phyloP scores from a whole-genome alignment of 139 green algal species.

The Chloropicon primus region DNA sequence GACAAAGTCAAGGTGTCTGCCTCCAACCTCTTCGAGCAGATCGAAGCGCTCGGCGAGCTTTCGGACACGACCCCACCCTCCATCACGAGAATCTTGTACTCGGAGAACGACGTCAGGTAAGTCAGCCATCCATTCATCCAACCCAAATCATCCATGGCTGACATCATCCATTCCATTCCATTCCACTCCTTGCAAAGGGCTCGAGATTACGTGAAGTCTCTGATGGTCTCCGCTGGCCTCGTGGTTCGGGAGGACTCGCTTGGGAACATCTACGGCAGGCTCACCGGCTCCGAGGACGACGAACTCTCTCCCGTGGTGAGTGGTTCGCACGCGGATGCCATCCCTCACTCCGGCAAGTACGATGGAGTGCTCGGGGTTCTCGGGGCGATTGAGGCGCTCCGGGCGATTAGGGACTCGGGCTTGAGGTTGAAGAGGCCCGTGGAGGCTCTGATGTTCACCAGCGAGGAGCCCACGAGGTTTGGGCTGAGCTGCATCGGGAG shows the following conservation, averaged over 20 bases:
- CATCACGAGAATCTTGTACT: slow-evolving; percentile 88
- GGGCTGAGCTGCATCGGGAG: slow-evolving; percentile 72
- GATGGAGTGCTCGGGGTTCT: slow-evolving; percentile 87
- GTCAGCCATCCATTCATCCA: slow-evolving; percentile 10
- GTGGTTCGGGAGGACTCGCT: slow-evolving; percentile 66
- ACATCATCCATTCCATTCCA: neutral
- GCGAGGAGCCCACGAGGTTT: slow-evolving; percentile 90
- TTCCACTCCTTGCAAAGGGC: neutral
- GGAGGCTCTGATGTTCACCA: slow-evolving; percentile 93
- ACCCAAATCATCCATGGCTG: neutral
- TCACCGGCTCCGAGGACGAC: slow-evolving; percentile 36
- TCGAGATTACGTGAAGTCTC: slow-evolving; percentile 59
- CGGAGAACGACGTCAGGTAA: slow-evolving; percentile 55
- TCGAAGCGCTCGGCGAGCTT: neutral
- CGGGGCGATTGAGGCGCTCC: slow-evolving; percentile 72
- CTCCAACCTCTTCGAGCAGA: neutral
- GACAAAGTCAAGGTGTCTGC: too few species aligned
- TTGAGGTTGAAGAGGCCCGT: slow-evolving; percentile 56
- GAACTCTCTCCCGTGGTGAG: slow-evolving; percentile 37
- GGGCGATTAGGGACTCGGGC: slow-evolving; percentile 47
- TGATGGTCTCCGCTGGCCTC: slow-evolving; percentile 61
- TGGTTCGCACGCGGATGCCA: slow-evolving; percentile 84
- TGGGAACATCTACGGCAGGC: slow-evolving; percentile 80
- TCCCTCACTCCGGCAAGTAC: slow-evolving; percentile 75
- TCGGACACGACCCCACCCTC: slow-evolving; percentile 16